phyloP scores from a whole-genome alignment of 108 stramenopile species.

The Cyclotella atomus region DNA sequence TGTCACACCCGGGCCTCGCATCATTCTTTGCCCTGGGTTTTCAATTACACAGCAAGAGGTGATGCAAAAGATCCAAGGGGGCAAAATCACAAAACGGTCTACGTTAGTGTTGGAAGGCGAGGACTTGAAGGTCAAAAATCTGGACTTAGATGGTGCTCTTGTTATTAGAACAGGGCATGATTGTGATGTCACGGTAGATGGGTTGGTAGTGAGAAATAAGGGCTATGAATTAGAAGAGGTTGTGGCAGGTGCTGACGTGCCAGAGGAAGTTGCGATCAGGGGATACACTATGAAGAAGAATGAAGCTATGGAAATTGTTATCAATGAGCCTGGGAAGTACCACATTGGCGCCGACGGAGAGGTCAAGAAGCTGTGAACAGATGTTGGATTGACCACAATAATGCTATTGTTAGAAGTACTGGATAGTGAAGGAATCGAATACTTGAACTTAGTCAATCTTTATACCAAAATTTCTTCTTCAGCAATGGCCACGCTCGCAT shows the following conservation, averaged over 20 bases:
- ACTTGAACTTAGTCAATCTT: no score
- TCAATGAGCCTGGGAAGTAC: slow-evolving; percentile 82
- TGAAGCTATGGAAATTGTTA: slow-evolving; percentile 70
- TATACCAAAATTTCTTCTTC: no score
- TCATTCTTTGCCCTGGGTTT: slow-evolving; percentile 80
- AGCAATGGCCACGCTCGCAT: no score
- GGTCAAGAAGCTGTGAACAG: slow-evolving; percentile 36
- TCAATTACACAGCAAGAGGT: slow-evolving; percentile 83
- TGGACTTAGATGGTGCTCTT: slow-evolving; percentile 86
- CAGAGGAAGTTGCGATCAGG: slow-evolving; percentile 81
- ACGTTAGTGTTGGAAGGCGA: slow-evolving; percentile 82
- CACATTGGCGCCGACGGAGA: slow-evolving; percentile 70
- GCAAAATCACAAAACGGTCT: slow-evolving; percentile 71
- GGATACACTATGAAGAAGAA: slow-evolving; percentile 88
- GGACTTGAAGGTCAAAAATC: slow-evolving; percentile 70
- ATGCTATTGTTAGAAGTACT: no score
- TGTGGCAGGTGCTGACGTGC: slow-evolving; percentile 62
- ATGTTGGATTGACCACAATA: no score
- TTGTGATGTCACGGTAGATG: slow-evolving; percentile 77
- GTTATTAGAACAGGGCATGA: slow-evolving; percentile 72
- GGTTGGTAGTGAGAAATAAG: slow-evolving; percentile 74
- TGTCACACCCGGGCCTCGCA: slow-evolving; percentile 82
- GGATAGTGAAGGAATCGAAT: no score
- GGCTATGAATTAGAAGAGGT: slow-evolving; percentile 80
- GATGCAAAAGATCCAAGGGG: slow-evolving; percentile 71